Conservation (phyloP, 257 asterid genomes). For the Solanum pinnatisectum region DNA sequence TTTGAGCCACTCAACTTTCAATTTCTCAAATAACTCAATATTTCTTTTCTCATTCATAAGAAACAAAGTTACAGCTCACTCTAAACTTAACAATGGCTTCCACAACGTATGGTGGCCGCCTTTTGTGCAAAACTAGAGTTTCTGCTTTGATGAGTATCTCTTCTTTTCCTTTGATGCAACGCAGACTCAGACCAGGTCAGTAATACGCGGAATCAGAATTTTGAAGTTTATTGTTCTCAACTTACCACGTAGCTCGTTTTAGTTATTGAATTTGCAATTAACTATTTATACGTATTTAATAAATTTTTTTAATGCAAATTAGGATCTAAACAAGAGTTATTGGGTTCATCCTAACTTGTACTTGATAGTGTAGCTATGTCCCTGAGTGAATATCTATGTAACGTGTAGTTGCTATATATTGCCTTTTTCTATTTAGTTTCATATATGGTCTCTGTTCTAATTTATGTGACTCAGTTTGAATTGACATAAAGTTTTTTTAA, state of each 20-base stretch:
- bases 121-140: constrained; percentile 18
- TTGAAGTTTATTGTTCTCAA: not conserved
- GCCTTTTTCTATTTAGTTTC: not conserved
- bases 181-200: constrained; percentile 4
- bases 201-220: not conserved
- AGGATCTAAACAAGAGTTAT: not conserved
- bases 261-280: not conserved
- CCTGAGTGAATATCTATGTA: not conserved
- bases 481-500: not conserved
- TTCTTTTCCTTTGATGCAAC: constrained; percentile 21
- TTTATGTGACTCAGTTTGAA: not conserved
- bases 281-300: not conserved
- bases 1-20: not conserved
- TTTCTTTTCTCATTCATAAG: not conserved
- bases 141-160: constrained; percentile 23
- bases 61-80: not conserved
- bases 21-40: not conserved
- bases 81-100: constrained; percentile 27
- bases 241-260: not conserved
- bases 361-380: not conserved
- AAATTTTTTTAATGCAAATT: accelerated
- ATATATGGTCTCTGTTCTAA: not conserved
- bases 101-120: constrained; percentile 13
- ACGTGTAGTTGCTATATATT: not conserved
- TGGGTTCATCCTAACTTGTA: not conserved